Evolutionary conservation across 176 grass and related monocot species (phyloP).

Genomic region (Pharus latifolius): DNA sequence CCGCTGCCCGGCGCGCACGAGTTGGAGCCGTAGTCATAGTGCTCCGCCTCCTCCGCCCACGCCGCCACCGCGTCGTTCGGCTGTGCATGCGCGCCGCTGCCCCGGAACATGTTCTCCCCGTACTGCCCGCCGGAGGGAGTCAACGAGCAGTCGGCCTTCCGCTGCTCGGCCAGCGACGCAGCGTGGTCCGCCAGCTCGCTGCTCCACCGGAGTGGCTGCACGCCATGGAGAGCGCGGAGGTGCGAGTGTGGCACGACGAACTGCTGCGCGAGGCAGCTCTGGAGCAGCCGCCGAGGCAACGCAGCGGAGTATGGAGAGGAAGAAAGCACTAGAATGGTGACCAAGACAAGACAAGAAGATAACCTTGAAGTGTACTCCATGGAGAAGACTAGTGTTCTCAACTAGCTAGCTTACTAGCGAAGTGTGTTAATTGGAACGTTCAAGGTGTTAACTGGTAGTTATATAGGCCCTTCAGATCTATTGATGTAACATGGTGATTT

Average conservation of each 20-base stretch:
- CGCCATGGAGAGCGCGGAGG: slow-evolving; percentile 23
- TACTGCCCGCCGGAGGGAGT: slow-evolving; percentile 2
- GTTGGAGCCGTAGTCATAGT: slow-evolving; percentile 34
- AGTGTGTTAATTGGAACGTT: neutral
- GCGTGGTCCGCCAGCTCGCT: slow-evolving; percentile 25
- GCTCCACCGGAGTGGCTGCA: slow-evolving; percentile 41
- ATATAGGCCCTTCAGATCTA: neutral
- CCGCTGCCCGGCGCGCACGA: slow-evolving; percentile 12
- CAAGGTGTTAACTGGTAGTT: neutral
- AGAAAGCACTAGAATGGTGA: neutral
- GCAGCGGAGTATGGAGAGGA: neutral
- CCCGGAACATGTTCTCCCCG: slow-evolving; percentile 47
- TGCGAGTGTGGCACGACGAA: slow-evolving; percentile 28
- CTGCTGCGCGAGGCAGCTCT: slow-evolving; percentile 25
- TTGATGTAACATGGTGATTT: too few relatives aligned
- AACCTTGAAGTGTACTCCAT: slow-evolving; percentile 35
- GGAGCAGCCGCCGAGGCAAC: slow-evolving; percentile 4
- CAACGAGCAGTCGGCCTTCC: slow-evolving; percentile 33
- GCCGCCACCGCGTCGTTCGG: slow-evolving; percentile 46
- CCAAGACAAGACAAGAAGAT: neutral
- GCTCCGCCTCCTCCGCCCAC: slow-evolving; percentile 35
- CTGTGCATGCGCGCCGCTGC: slow-evolving; percentile 16
- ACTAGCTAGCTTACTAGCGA: neutral
- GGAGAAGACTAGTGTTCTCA: neutral
- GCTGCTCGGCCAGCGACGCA: slow-evolving; percentile 18